Evolutionary conservation across 1,284 basidiomycete genomes (phyloP), one percentile per base, ranked within the genome.

Genomic region (Coniferiporia sulphurascens): DNA sequence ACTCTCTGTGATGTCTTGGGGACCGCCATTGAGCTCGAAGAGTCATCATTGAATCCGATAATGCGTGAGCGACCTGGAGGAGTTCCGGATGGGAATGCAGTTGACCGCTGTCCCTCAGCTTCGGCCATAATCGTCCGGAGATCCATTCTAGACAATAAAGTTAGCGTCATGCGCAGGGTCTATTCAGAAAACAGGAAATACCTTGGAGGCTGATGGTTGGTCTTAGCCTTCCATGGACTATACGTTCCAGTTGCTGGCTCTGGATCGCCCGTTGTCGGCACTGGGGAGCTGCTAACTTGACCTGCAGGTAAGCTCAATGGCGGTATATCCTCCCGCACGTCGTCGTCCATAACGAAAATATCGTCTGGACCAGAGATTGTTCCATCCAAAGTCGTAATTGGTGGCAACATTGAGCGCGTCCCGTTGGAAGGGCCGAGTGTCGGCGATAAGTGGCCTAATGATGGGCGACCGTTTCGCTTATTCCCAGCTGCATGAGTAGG

Each of bases 41-140:
- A 55, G 19, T 46, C n/a, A 4, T 44, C 55, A 36, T 60, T 56
- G 44, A 12, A 55, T 32, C 17, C 56, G 22, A 38, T 56, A 32
- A 44, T 52, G 49, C n/a, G 57, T 38, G n/a, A 55, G 49, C 52
- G 36, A 13, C 36, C n/a, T 54, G 54, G 48, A 55, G 60, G 35
- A 36, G 59, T 48, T 27, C 45, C 49, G 10, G 49, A 41, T 2
- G 50, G 53, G 6, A 17, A 52, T 55, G 59, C 21, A 2, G 17
- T 19, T 21, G 2, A 5, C 17, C 54, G 55, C 36, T 58, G 56
- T 15, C 44, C 44, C 44, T 83, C 82, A 0, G 85, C 83, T 69
- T 93, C 91, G 0, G 89, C 91, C 84, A 97, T 93, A 62, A 98
- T 86, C 19, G 83, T 77, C 65, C 90, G 87, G 78, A 97, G 85